Percentiles rank a stretch among this genome's conserved stretches.
Conservation (phyloP, 768 basidiomycete species). For the Tulasnella sp. region DNA sequence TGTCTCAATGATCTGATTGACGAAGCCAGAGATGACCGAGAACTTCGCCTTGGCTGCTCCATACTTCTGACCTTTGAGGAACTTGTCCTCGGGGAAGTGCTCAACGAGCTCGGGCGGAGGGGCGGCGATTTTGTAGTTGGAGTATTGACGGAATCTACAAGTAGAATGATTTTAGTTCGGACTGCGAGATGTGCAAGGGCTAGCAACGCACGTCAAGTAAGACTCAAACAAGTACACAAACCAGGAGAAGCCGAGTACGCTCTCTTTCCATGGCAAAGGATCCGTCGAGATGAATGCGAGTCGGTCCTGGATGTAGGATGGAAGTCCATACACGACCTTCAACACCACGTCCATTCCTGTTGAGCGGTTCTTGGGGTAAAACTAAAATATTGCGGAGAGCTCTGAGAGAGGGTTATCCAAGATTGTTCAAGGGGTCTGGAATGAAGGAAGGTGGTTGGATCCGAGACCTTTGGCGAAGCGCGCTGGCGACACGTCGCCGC, state of each 20-base stretch:
- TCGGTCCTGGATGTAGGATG: constrained; percentile 47
- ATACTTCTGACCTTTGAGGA: constrained; percentile 85
- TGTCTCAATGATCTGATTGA: constrained; percentile 62
- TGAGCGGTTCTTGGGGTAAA: too few relatives aligned
- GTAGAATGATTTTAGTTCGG: neutral
- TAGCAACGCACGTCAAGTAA: constrained; percentile 58
- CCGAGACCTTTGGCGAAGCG: too few relatives aligned
- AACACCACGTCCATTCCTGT: neutral
- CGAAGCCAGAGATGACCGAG: constrained; percentile 59
- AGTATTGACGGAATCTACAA: constrained; percentile 63
- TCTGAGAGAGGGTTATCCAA: too few relatives aligned
- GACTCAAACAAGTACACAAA: constrained; percentile 73
- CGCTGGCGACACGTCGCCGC: too few relatives aligned
- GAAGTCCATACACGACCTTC: constrained; percentile 17
- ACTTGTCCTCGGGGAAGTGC: constrained; percentile 59
- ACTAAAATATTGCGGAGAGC: too few relatives aligned
- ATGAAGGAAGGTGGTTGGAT: too few relatives aligned
- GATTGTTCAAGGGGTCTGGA: too few relatives aligned
- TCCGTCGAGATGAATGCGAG: constrained; percentile 64
- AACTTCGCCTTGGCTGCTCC: constrained; percentile 84
- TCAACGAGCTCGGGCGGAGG: constrained; percentile 59
- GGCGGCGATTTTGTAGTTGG: constrained; percentile 61
- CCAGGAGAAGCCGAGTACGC: constrained; percentile 72
- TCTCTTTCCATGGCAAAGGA: constrained; percentile 67
- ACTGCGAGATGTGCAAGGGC: neutral